phyloP scores from a whole-genome alignment of 352 stramenopile species.

The Phytophthora tubulina region DNA sequence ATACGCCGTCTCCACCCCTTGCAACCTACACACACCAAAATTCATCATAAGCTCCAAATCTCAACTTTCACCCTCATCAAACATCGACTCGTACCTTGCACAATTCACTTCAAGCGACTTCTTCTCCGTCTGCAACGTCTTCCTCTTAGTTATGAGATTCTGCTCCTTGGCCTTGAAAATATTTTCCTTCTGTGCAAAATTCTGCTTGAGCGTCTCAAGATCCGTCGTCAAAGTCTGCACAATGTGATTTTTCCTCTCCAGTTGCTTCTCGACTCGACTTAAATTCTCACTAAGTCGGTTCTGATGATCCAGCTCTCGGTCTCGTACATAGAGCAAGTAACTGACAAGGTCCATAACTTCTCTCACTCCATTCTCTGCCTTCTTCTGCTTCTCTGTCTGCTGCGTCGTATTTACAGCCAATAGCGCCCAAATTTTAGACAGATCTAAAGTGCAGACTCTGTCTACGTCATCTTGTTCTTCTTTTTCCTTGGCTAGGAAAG shows the following conservation, averaged over 20 bases:
- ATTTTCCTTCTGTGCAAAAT: conserved; percentile 67
- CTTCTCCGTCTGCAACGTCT: conserved; percentile 69
- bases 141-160: conserved; percentile 55
- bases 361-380: conserved; percentile 54
- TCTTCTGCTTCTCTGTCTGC: conserved; percentile 32
- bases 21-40: conserved; percentile 43
- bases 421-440: conserved; percentile 38
- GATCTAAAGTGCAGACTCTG: conserved; percentile 34
- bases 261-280: conserved; percentile 52
- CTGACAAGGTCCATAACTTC: conserved; percentile 78
- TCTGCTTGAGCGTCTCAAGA: conserved; percentile 59
- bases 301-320: conserved; percentile 64
- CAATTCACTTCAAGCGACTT: conserved; percentile 74
- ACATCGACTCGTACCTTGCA: conserved; percentile 44
- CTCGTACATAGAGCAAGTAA: conserved; percentile 64
- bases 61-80: neutral
- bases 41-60: conserved; percentile 8
- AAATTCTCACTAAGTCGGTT: conserved; percentile 62
- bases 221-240: conserved; percentile 55
- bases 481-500: conserved; percentile 22
- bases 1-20: conserved; percentile 79
- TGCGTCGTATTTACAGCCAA: conserved; percentile 14
- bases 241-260: conserved; percentile 62
- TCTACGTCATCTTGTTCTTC: conserved; percentile 36
- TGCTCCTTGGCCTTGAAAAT: conserved; percentile 73